Conservation (phyloP, 768 basidiomycete genomes). For the Auricularia cornea region DNA sequence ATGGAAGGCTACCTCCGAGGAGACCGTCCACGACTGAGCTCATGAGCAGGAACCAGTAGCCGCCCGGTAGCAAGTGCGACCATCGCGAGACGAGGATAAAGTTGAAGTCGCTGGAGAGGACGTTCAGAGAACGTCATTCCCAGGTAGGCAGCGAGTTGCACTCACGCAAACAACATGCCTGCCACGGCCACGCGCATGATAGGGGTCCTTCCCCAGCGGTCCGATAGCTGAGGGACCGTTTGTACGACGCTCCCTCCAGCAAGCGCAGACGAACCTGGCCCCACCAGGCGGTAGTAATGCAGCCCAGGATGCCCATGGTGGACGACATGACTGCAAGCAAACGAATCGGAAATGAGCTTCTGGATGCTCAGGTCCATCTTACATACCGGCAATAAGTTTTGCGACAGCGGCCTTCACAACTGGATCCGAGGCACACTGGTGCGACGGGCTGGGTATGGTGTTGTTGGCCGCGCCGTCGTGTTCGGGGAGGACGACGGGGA, state of each 20-base stretch:
- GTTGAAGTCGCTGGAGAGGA: conserved; percentile 40
- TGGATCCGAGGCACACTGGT: conserved; percentile 57
- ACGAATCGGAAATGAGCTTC: conserved; percentile 1
- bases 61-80: conserved; percentile 58
- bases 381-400: conserved; percentile 51
- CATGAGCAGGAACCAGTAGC: conserved; percentile 70
- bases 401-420: conserved; percentile 66
- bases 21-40: conserved; percentile 60
- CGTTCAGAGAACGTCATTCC: not conserved
- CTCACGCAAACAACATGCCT: conserved; percentile 46
- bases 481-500: not conserved
- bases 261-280: conserved; percentile 26
- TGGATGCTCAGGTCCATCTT: not conserved
- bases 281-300: conserved; percentile 83
- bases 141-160: not conserved
- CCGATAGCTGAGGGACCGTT: conserved; percentile 48
- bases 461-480: not conserved
- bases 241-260: not conserved
- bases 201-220: conserved; percentile 62
- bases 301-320: conserved; percentile 62
- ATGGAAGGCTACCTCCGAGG: conserved; percentile 51
- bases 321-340: conserved; percentile 46
- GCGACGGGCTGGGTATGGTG: conserved; percentile 10
- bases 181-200: conserved; percentile 54
- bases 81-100: conserved; percentile 59